phyloP scores from a whole-genome alignment of 1,284 basidiomycete genomes.

The Mycosarcoma mackinlayi region DNA sequence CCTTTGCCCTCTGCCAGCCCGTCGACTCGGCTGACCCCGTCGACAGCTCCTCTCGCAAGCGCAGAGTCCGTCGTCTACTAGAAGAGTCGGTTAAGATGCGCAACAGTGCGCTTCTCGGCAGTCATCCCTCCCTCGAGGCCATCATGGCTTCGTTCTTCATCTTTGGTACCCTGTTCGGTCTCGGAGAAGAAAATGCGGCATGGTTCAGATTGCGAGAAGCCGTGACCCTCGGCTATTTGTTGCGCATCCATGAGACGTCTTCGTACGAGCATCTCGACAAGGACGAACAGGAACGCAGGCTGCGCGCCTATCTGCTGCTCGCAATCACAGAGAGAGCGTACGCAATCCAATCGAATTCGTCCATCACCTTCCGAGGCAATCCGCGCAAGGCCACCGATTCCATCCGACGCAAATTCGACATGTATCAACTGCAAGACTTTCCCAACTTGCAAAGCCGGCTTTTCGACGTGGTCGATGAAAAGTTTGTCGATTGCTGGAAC shows the following conservation, averaged over 20 bases:
- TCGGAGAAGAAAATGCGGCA: slow-evolving; percentile 56
- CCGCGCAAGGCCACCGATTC: slow-evolving; percentile 48
- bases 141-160: slow-evolving; percentile 59
- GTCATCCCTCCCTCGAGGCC: slow-evolving; percentile 47
- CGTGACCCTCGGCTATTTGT: slow-evolving; percentile 59
- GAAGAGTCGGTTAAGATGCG: slow-evolving; percentile 52
- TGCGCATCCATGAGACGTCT: slow-evolving; percentile 58
- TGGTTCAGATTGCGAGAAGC: slow-evolving; percentile 60
- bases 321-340: slow-evolving; percentile 64
- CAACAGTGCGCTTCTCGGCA: slow-evolving; percentile 51
- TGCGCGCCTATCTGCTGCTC: slow-evolving; percentile 61
- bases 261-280: slow-evolving; percentile 58
- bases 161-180: slow-evolving; percentile 58
- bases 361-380: slow-evolving; percentile 56
- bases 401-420: slow-evolving; percentile 47
- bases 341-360: slow-evolving; percentile 54
- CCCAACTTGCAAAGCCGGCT: slow-evolving; percentile 49
- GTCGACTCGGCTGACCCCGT: slow-evolving; percentile 51
- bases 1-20: slow-evolving; percentile 55
- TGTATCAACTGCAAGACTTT: slow-evolving; percentile 54
- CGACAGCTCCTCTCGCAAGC: slow-evolving; percentile 41
- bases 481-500: slow-evolving; percentile 64
- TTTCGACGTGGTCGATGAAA: slow-evolving; percentile 56
- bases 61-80: slow-evolving; percentile 35
- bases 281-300: slow-evolving; percentile 60